Percentiles rank a stretch among this genome's conserved stretches.
Evolutionary conservation across 306 rosid genomes (phyloP).

Genomic region (Vicia sativa): DNA sequence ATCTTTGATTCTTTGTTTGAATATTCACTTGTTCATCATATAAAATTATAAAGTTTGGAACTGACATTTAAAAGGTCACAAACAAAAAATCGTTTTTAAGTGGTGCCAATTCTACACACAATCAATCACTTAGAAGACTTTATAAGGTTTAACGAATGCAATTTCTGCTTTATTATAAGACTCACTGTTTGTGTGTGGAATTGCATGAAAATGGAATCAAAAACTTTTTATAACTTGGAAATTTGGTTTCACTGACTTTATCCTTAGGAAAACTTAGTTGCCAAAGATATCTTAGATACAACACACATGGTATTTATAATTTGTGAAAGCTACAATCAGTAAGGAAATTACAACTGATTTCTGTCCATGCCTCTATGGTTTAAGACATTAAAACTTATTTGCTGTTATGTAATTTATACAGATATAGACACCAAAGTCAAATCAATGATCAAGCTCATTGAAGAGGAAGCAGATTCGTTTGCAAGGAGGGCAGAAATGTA

Average conservation of each 20-base stretch:
- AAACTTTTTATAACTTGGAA: neutral
- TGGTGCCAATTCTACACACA: slow-evolving; percentile 4
- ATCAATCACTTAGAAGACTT: slow-evolving; percentile 12
- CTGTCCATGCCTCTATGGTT: slow-evolving; percentile 12
- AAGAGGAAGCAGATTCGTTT: slow-evolving; percentile 96
- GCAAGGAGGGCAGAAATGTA: slow-evolving; percentile 99
- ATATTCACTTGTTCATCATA: too few species aligned
- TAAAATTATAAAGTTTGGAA: too few species aligned
- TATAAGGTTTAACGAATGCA: neutral
- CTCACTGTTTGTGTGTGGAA: too few species aligned
- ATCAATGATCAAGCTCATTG: slow-evolving; percentile 93
- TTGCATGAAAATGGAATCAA: slow-evolving; percentile 5
- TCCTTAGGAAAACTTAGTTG: neutral
- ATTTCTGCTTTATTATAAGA: neutral
- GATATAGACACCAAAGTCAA: slow-evolving; percentile 97
- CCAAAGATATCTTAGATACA: slow-evolving; percentile 18
- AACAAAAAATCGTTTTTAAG: too few species aligned
- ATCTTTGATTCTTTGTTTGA: too few species aligned
- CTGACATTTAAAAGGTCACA: too few species aligned
- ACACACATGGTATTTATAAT: slow-evolving; percentile 9
- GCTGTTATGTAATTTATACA: slow-evolving; percentile 43
- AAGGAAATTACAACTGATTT: neutral
- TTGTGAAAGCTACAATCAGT: slow-evolving; percentile 23
- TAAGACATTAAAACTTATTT: slow-evolving; percentile 23
- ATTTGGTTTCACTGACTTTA: slow-evolving; percentile 3